phyloP scores from a whole-genome alignment of 225 moss, liverwort and hornwort species.

The Bryum argenteum region DNA sequence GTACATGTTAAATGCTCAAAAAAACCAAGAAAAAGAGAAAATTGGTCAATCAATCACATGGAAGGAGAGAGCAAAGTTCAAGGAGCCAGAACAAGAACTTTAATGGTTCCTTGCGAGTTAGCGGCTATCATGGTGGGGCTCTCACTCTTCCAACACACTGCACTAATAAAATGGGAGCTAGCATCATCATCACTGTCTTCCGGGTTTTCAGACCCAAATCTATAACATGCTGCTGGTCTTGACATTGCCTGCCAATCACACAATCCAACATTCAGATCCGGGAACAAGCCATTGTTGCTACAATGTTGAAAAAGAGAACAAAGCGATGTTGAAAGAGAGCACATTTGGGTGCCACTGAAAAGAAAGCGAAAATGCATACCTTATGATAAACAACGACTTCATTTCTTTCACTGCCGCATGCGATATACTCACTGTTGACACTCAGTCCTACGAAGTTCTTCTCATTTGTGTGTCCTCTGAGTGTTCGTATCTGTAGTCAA shows the following conservation, averaged over 20 bases:
- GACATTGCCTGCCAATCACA: slow-evolving; percentile 50
- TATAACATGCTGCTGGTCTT: slow-evolving; percentile 47
- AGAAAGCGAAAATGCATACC: slow-evolving; percentile 39
- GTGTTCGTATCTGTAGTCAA: slow-evolving; percentile 63
- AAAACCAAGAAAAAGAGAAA: neutral
- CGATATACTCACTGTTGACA: slow-evolving; percentile 78
- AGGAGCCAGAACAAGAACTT: slow-evolving; percentile 81
- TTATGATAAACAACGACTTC: slow-evolving; percentile 87
- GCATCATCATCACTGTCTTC: slow-evolving; percentile 37
- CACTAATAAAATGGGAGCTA: slow-evolving; percentile 72
- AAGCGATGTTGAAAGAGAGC: too few species aligned
- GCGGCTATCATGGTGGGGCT: slow-evolving; percentile 98
- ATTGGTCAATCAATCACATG: slow-evolving; percentile 20
- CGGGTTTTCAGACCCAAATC: slow-evolving; percentile 32
- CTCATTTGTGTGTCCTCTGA: slow-evolving; percentile 82
- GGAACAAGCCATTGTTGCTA: too few species aligned
- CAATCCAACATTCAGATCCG: too few species aligned
- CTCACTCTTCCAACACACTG: slow-evolving; percentile 99
- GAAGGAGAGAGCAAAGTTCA: slow-evolving; percentile 32
- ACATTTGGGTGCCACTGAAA: too few species aligned
- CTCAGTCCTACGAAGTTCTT: slow-evolving; percentile 87
- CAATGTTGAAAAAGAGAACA: too few species aligned
- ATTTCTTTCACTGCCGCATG: slow-evolving; percentile 90
- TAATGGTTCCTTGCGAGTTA: slow-evolving; percentile 92
- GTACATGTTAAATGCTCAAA: too few species aligned